Evolutionary conservation across 306 rosid genomes (phyloP).

Genomic region (Parietaria judaica): DNA sequence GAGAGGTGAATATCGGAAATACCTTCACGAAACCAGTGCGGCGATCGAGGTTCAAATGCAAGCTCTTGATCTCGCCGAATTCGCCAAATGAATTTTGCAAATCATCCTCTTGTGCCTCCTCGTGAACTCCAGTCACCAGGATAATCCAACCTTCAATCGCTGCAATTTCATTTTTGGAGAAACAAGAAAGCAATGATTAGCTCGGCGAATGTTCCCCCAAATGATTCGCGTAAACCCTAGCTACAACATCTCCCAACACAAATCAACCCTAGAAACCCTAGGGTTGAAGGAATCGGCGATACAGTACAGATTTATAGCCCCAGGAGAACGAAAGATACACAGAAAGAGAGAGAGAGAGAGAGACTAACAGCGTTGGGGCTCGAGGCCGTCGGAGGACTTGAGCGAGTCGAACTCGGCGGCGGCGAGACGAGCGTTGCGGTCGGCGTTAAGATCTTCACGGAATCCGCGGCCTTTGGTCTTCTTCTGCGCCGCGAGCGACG

Average conservation of each 20-base stretch:
- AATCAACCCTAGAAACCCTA: conserved; percentile 15
- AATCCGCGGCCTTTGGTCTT: conserved; percentile 96
- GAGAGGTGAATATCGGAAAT: background rate
- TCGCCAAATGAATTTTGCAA: conserved; percentile 79
- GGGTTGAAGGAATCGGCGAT: background rate
- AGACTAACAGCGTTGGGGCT: conserved; percentile 80
- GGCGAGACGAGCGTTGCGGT: conserved; percentile 60
- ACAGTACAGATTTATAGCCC: background rate
- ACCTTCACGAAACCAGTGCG: conserved; percentile 97
- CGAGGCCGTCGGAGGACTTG: conserved; percentile 67
- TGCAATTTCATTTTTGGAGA: conserved; percentile 14
- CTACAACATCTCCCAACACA: background rate
- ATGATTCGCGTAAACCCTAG: background rate
- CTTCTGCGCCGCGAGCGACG: conserved; percentile 48
- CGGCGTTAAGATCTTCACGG: conserved; percentile 65
- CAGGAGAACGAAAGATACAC: background rate
- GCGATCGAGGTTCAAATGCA: conserved; percentile 93
- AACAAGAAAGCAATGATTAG: background rate
- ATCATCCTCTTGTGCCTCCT: conserved; percentile 98
- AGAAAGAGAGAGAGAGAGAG: background rate
- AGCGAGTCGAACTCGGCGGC: conserved; percentile 80
- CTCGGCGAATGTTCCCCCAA: no score
- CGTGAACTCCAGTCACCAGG: conserved; percentile 90
- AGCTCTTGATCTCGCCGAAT: conserved; percentile 85
- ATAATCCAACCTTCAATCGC: conserved; percentile 99